These are phyloP conservation scores for Ogataea glucozyma DNA, from an alignment of 805 yeast genomes.

Conservation along the genomic window DNA sequence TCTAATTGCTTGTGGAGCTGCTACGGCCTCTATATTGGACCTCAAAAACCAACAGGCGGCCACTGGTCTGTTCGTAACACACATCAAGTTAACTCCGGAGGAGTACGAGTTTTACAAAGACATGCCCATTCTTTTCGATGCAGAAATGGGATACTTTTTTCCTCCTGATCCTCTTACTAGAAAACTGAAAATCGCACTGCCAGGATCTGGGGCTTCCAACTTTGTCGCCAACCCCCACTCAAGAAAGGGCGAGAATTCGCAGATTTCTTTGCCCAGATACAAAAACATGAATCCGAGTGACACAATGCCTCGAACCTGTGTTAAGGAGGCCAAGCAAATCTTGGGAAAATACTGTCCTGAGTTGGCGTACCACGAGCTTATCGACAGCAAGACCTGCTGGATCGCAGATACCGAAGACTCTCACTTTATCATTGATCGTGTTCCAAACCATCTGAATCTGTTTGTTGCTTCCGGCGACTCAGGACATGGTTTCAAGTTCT, in stretches of 20 bases:
- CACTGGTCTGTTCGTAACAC: conserved; percentile 42
- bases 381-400: conserved; percentile 40
- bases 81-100: conserved; percentile 37
- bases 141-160: conserved; percentile 49
- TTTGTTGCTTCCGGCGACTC: conserved; percentile 50
- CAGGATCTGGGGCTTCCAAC: conserved; percentile 37
- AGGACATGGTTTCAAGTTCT: conserved; percentile 48
- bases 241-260: too few relatives aligned
- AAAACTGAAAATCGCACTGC: conserved; percentile 41
- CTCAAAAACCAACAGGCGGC: conserved; percentile 38
- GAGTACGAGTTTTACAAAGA: conserved; percentile 40
- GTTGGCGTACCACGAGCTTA: conserved; percentile 37
- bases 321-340: conserved; percentile 33
- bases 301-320: conserved; percentile 39
- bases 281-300: conserved; percentile 35
- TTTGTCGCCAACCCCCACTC: conserved; percentile 24
- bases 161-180: conserved; percentile 47
- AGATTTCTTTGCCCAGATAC: conserved; percentile 40
- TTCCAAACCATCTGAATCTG: conserved; percentile 36
- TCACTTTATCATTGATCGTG: conserved; percentile 42
- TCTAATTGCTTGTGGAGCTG: conserved; percentile 42
- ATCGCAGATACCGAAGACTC: conserved; percentile 43
- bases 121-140: conserved; percentile 46
- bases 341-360: conserved; percentile 42
- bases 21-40: conserved; percentile 39